Conservation (phyloP, 306 rosid genomes). For the Trifolium subterraneum region DNA sequence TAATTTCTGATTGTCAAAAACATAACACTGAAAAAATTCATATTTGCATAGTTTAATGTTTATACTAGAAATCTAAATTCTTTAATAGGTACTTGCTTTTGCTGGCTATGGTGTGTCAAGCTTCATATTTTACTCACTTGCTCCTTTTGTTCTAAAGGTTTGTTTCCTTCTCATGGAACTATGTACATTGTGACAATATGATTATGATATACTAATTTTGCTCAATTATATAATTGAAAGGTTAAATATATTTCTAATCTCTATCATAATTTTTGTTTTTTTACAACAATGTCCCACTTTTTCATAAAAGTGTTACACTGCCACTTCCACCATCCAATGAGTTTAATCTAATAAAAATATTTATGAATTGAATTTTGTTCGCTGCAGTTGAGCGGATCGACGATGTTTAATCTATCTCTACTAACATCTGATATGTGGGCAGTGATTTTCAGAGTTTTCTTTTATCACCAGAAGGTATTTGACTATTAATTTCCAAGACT, state of each 20-base stretch:
- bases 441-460: conserved; percentile 40
- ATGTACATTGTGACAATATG: neutral
- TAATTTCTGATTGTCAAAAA: neutral
- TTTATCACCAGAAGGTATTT: conserved; percentile 42
- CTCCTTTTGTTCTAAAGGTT: conserved; percentile 51
- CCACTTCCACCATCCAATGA: too few species aligned
- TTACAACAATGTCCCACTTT: too few species aligned
- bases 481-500: conserved; percentile 15
- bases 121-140: conserved; percentile 40
- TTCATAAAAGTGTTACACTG: too few species aligned
- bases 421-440: conserved; percentile 50
- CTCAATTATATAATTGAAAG: neutral
- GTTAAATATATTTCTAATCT: neutral
- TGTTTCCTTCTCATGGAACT: conserved; percentile 29
- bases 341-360: too few species aligned
- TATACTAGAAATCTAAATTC: neutral
- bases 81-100: conserved; percentile 41
- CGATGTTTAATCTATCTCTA: conserved; percentile 50
- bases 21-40: neutral
- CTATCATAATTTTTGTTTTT: too few species aligned
- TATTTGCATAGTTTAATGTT: conserved; percentile 4
- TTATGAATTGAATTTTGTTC: neutral
- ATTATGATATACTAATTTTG: too few species aligned
- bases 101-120: conserved; percentile 37
- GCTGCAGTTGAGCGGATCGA: conserved; percentile 46